These are phyloP conservation scores for Hortaea werneckii DNA, from an alignment of 2,329 filamentous ascomycete species.

Conservation along the genomic window DNA sequence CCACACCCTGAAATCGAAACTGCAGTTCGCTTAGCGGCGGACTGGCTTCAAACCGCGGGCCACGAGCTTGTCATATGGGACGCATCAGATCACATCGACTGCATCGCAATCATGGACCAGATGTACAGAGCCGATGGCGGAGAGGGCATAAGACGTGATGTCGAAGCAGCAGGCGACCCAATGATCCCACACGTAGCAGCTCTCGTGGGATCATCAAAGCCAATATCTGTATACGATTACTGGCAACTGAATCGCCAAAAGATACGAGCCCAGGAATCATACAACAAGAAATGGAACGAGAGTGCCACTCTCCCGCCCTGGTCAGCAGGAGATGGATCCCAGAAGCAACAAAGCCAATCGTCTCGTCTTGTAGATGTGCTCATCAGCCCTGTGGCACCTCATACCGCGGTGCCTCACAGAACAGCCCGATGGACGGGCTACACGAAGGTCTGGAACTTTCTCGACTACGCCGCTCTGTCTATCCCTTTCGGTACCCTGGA, in stretches of 20 bases:
- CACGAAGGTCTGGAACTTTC: conserved; percentile 23
- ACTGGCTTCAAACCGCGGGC: conserved; percentile 17
- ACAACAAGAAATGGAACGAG: conserved; percentile 48
- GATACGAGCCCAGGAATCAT: conserved; percentile 42
- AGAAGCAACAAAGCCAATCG: no score
- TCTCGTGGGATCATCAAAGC: conserved; percentile 41
- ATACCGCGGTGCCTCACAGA: conserved; percentile 43
- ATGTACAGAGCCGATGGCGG: conserved; percentile 51
- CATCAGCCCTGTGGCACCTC: conserved; percentile 51
- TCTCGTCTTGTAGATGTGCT: conserved; percentile 37
- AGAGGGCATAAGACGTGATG: conserved; percentile 49
- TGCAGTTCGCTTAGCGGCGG: conserved; percentile 7
- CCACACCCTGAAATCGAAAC: conserved; percentile 15
- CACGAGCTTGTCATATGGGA: conserved; percentile 35
- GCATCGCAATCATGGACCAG: conserved; percentile 44
- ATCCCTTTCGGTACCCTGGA: conserved; percentile 44
- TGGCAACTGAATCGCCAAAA: conserved; percentile 58
- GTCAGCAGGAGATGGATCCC: no score
- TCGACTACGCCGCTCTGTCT: conserved; percentile 49
- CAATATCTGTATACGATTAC: conserved; percentile 54
- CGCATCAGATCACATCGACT: conserved; percentile 42
- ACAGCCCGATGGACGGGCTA: conserved; percentile 21
- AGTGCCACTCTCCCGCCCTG: no score
- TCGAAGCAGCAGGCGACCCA: conserved; percentile 48
- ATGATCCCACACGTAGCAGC: conserved; percentile 49